Evolutionary conservation across 495 filamentous ascomycete genomes (phyloP), one percentile per base, ranked within the genome.

Genomic region (Articulospora tetracladia): DNA sequence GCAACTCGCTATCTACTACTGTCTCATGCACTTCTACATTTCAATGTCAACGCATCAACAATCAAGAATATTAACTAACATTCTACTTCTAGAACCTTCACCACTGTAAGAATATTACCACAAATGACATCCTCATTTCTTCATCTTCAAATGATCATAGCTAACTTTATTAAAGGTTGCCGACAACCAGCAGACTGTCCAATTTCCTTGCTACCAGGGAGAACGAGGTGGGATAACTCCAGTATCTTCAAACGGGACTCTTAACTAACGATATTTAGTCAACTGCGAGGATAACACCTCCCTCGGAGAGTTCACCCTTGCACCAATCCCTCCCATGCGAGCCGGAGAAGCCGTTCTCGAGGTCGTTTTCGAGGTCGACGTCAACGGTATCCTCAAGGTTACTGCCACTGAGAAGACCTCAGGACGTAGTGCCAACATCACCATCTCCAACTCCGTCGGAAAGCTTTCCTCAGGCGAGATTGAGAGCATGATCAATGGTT

Each of bases 311-410:
- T 99, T 99, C 79, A 98, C 94, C 61, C 83, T 99, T 59, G 91
- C 94, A 67, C 94, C 95, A 60, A 96, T 98, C 64, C 53, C 53
- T 10, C 53, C 53, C 8, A 55, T 55, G 53, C 39, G 25, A 22
- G 94, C 94, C 78, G 94, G 94, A 69, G 95, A 99, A 73, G 91
- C 94, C 66, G 93, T 96, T 67, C 86, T 99, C 25, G 94, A 99
- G 77, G 90, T 93, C 68, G 93, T 98, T 72, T 98, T 99, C 77
- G 94, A 99, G 80, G 94, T 99, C 72, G 94, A 99, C 66, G 94
- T 97, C 83, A 99, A 99, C 80, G 94, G 94, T 87, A 98, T 99
- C 75, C 88, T 99, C 70, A 99, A 99, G 86, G 94, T 99, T 67
- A 99, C 95, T 65, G 94, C 94, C 64, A 97, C 92, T 39, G 94